A percentile compares a stretch with the other conserved stretches of the same genome.
Evolutionary conservation across 2,329 filamentous ascomycete genomes (phyloP).

Genomic region (Chrysosporium keratinophilum): DNA sequence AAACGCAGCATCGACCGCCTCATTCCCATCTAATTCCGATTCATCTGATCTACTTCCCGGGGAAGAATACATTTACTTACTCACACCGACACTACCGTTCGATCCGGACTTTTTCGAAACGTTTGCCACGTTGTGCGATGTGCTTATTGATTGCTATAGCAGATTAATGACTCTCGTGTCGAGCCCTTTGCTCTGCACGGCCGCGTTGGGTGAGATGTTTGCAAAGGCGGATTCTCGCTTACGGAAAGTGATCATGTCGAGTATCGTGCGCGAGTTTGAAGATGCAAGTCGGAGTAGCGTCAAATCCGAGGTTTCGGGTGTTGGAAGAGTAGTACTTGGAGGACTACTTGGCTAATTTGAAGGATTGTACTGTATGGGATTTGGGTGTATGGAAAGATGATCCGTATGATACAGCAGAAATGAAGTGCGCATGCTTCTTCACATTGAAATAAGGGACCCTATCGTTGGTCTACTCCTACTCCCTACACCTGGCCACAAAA

Average conservation of each 20-base stretch:
- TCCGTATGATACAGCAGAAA: too few relatives aligned
- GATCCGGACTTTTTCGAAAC: constrained; percentile 96
- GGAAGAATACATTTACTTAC: constrained; percentile 76
- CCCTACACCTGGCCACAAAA: too few relatives aligned
- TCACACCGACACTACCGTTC: constrained; percentile 88
- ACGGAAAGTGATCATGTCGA: constrained; percentile 78
- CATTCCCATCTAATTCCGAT: constrained; percentile 39
- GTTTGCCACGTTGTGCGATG: constrained; percentile 89
- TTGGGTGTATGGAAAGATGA: too few relatives aligned
- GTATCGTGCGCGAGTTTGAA: constrained; percentile 85
- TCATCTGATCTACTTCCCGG: constrained; percentile 58
- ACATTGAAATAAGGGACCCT: too few relatives aligned
- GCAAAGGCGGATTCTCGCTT: constrained; percentile 78
- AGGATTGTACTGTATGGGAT: not conserved
- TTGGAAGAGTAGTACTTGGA: constrained; percentile 80
- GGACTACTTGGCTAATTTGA: constrained; percentile 55
- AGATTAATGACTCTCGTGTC: constrained; percentile 64
- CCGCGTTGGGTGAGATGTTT: constrained; percentile 70
- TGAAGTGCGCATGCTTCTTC: too few relatives aligned
- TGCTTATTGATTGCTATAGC: constrained; percentile 84
- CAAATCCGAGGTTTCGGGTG: constrained; percentile 69
- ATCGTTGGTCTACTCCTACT: too few relatives aligned
- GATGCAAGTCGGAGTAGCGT: constrained; percentile 66
- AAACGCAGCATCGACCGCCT: constrained; percentile 30
- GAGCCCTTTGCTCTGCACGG: constrained; percentile 61